Evolutionary conservation across 495 filamentous ascomycete genomes (phyloP).

Genomic region (Letharia columbiana): DNA sequence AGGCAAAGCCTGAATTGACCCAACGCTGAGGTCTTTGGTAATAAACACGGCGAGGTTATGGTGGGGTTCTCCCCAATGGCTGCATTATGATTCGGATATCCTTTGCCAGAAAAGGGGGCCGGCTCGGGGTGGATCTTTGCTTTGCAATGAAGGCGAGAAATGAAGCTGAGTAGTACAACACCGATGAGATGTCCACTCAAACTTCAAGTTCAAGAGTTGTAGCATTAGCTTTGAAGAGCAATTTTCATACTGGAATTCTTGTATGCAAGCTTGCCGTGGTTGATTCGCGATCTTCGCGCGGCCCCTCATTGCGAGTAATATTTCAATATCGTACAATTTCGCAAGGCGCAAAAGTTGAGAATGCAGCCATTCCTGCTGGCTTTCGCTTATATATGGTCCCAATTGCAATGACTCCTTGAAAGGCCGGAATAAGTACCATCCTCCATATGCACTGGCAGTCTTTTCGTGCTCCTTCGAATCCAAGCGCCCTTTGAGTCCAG

Average conservation of each 20-base stretch:
- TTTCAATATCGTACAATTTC: constrained; percentile 10
- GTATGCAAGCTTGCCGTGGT: no score
- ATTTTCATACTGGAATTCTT: no score
- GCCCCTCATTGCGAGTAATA: no score
- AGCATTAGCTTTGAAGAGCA: no score
- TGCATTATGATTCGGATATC: neutral
- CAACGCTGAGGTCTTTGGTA: neutral
- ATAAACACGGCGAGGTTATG: neutral
- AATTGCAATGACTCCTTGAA: constrained; percentile 13
- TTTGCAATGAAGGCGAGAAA: no score
- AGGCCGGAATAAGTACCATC: constrained; percentile 31
- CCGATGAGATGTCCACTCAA: no score
- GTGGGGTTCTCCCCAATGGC: neutral
- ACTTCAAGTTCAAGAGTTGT: no score
- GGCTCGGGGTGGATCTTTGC: no score
- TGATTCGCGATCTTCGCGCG: no score
- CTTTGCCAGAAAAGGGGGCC: neutral
- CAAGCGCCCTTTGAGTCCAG: constrained; percentile 6
- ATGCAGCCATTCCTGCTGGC: constrained; percentile 16
- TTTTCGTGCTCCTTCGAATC: constrained; percentile 18
- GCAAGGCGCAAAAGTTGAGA: constrained; percentile 19
- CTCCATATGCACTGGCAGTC: constrained; percentile 18
- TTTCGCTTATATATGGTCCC: constrained; percentile 11
- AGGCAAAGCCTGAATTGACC: neutral
- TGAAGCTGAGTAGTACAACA: no score